phyloP scores from a whole-genome alignment of 192 early-diverging fungal species.

The Physocladia obscura region DNA sequence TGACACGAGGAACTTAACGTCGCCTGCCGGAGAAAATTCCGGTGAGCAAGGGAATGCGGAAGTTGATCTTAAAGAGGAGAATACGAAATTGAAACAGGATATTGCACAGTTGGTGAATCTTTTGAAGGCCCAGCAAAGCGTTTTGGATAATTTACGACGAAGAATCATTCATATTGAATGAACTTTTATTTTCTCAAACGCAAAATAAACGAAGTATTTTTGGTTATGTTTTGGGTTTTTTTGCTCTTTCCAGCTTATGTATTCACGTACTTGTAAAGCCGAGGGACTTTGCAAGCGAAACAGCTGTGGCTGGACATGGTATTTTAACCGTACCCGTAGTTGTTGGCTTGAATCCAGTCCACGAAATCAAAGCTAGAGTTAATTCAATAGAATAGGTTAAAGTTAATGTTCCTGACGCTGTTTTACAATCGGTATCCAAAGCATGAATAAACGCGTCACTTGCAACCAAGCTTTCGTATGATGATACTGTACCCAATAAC shows the following conservation, averaged over 20 bases:
- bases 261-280: not conserved
- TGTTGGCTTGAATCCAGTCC: slow-evolving; percentile 27
- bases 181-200: not conserved
- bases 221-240: not conserved
- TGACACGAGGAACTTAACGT: too few relatives aligned
- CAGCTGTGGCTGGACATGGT: slow-evolving; percentile 8
- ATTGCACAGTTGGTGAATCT: not conserved
- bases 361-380: slow-evolving; percentile 14
- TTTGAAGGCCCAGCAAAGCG: not conserved
- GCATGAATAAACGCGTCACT: slow-evolving; percentile 5
- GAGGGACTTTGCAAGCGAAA: not conserved
- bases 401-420: not conserved
- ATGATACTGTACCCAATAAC: not conserved
- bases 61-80: not conserved
- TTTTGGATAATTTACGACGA: not conserved
- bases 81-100: not conserved
- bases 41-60: not conserved
- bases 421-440: not conserved
- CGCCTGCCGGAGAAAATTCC: not conserved
- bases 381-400: slow-evolving; percentile 6
- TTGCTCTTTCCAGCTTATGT: not conserved
- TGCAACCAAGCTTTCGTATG: not conserved
- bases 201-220: not conserved
- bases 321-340: not conserved
- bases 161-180: not conserved